Evolutionary conservation across 2,329 filamentous ascomycete genomes (phyloP).

Genomic region (Penicillium sp.): DNA sequence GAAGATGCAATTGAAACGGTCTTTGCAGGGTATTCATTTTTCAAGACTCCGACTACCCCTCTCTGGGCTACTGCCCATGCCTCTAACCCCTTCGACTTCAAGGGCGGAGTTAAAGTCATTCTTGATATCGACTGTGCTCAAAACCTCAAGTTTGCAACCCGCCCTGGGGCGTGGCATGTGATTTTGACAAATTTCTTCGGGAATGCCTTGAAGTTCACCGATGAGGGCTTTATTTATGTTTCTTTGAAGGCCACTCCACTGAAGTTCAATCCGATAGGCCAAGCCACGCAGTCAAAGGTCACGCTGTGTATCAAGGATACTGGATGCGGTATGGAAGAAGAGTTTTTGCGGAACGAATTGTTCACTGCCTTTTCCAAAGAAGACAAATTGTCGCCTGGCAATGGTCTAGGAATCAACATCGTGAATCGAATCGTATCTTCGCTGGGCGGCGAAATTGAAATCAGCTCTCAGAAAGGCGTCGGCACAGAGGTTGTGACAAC

Average conservation of each 20-base stretch:
- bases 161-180: slow-evolving; percentile 12
- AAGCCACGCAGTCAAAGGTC: slow-evolving; percentile 10
- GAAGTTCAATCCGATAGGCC: not conserved
- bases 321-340: slow-evolving; percentile 30
- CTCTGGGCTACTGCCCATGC: not conserved
- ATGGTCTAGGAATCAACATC: slow-evolving; percentile 62
- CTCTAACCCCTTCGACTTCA: not conserved
- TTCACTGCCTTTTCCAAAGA: slow-evolving; percentile 65
- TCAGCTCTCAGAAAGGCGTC: slow-evolving; percentile 24
- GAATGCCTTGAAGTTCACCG: slow-evolving; percentile 19
- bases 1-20: slow-evolving; percentile 17
- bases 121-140: slow-evolving; percentile 10
- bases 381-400: slow-evolving; percentile 55
- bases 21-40: slow-evolving; percentile 15
- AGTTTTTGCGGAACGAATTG: slow-evolving; percentile 25
- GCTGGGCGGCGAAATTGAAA: slow-evolving; percentile 28
- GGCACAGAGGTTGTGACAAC: slow-evolving; percentile 25
- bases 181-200: slow-evolving; percentile 19
- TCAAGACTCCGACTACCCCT: not conserved
- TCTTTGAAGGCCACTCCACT: slow-evolving; percentile 4
- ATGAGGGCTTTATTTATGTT: slow-evolving; percentile 9
- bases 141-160: slow-evolving; percentile 12
- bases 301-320: slow-evolving; percentile 30
- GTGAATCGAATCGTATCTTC: slow-evolving; percentile 44
- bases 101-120: slow-evolving; percentile 5